Evolutionary conservation across 208 protist genomes (phyloP).

Genomic region (Acanthamoeba rhysodes): DNA sequence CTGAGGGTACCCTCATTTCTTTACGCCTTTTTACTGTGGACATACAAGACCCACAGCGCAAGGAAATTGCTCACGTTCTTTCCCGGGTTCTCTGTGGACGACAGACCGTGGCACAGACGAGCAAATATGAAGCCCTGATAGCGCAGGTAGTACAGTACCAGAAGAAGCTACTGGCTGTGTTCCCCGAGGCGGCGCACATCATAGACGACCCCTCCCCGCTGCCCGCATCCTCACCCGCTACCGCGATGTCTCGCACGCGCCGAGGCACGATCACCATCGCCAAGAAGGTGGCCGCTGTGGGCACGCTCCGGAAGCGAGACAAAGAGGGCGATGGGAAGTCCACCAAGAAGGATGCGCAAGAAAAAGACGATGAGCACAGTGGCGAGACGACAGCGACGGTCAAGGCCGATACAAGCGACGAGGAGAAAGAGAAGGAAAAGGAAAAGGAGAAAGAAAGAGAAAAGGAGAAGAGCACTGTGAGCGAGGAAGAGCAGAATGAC

Average conservation of each 20-base stretch:
- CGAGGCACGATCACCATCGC: neutral
- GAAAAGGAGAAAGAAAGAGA: neutral
- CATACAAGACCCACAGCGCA: too few species aligned
- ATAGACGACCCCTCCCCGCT: slow-evolving; percentile 33
- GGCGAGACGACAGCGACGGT: neutral
- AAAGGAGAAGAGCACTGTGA: neutral
- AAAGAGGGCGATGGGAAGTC: neutral
- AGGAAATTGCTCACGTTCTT: neutral
- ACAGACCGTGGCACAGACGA: slow-evolving; percentile 62
- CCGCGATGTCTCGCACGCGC: neutral
- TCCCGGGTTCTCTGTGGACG: neutral
- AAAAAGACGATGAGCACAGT: neutral
- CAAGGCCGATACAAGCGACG: neutral
- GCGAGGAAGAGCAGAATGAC: neutral
- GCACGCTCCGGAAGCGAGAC: neutral
- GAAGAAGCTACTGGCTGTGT: slow-evolving; percentile 44
- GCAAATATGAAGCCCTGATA: slow-evolving; percentile 44
- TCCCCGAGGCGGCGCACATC: slow-evolving; percentile 41
- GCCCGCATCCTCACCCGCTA: neutral
- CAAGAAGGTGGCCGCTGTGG: slow-evolving; percentile 44
- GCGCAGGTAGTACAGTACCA: slow-evolving; percentile 52
- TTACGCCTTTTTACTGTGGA: too few species aligned
- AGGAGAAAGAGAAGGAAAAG: neutral
- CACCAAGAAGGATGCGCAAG: neutral
- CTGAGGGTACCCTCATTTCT: slow-evolving; percentile 18